A percentile compares a stretch with the other conserved stretches of the same genome.
These are phyloP conservation scores for Lentinula sp. DNA, from an alignment of 768 basidiomycete genomes.

Conservation along the genomic window DNA sequence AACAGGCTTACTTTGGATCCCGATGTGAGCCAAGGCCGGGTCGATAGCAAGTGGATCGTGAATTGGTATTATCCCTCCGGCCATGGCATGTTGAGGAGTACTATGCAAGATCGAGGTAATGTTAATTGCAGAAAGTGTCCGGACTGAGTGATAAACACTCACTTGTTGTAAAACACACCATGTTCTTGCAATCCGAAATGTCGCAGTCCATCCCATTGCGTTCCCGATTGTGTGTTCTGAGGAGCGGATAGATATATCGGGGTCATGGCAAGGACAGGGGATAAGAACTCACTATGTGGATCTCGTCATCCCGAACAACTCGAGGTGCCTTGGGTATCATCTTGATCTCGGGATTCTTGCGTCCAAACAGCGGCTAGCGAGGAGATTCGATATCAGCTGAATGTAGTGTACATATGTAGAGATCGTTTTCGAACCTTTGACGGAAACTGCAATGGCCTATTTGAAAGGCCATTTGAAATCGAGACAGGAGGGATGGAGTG, in stretches of 20 bases:
- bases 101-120: constrained; percentile 17
- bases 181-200: constrained; percentile 51
- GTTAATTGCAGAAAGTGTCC: too few relatives aligned
- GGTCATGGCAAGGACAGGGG: neutral
- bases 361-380: constrained; percentile 49
- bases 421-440: constrained; percentile 34
- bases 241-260: neutral
- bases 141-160: neutral
- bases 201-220: constrained; percentile 65
- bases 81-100: constrained; percentile 35
- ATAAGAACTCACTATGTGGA: constrained; percentile 42
- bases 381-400: neutral
- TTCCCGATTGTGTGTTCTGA: constrained; percentile 66
- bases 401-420: neutral
- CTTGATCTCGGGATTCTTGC: constrained; percentile 46
- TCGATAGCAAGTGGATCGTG: constrained; percentile 45
- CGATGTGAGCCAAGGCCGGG: constrained; percentile 40
- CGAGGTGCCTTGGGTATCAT: constrained; percentile 23
- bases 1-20: constrained; percentile 54
- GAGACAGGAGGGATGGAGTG: neutral
- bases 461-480: neutral
- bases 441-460: constrained; percentile 64
- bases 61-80: constrained; percentile 38
- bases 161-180: constrained; percentile 62
- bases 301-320: constrained; percentile 36